phyloP scores from a whole-genome alignment of 1,139 yeast species.

The Suhomyces coccinellae region DNA sequence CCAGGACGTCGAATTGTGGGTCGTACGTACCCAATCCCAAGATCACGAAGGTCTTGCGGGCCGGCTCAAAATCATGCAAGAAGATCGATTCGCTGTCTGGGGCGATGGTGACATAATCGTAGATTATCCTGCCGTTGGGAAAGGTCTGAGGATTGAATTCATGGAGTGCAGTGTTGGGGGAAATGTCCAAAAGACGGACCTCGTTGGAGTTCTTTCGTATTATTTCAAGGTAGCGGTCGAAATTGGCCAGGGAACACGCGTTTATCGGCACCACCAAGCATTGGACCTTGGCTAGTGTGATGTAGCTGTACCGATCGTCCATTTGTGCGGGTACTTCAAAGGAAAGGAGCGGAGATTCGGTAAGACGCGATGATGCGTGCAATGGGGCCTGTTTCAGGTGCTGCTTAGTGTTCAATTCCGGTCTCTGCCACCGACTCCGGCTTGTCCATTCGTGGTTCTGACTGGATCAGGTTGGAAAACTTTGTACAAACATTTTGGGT shows the following conservation, averaged over 20 bases:
- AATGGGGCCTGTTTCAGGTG: too few relatives aligned
- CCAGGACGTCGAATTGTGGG: slow-evolving; percentile 27
- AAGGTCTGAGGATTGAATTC: slow-evolving; percentile 81
- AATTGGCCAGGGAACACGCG: slow-evolving; percentile 48
- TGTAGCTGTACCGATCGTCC: slow-evolving; percentile 24
- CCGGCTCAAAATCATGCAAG: slow-evolving; percentile 87
- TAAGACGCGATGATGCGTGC: too few relatives aligned
- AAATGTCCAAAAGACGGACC: slow-evolving; percentile 71
- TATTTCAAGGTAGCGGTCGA: slow-evolving; percentile 45
- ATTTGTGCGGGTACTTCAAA: slow-evolving; percentile 3
- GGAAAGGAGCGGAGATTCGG: neutral
- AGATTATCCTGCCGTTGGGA: slow-evolving; percentile 72
- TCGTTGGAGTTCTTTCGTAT: slow-evolving; percentile 54
- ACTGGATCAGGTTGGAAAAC: neutral
- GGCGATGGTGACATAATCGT: slow-evolving; percentile 50
- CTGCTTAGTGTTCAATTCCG: neutral
- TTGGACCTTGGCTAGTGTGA: slow-evolving; percentile 64
- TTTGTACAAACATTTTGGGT: slow-evolving; percentile 5
- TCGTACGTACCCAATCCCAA: slow-evolving; percentile 60
- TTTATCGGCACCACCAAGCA: slow-evolving; percentile 73
- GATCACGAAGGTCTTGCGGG: slow-evolving; percentile 68
- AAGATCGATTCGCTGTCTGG: slow-evolving; percentile 61
- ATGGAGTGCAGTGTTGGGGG: slow-evolving; percentile 57
- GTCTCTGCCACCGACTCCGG: neutral
- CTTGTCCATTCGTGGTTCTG: neutral